Evolutionary conservation across 1,139 yeast species (phyloP).

Genomic region (Arxiozyma slooffiae): DNA sequence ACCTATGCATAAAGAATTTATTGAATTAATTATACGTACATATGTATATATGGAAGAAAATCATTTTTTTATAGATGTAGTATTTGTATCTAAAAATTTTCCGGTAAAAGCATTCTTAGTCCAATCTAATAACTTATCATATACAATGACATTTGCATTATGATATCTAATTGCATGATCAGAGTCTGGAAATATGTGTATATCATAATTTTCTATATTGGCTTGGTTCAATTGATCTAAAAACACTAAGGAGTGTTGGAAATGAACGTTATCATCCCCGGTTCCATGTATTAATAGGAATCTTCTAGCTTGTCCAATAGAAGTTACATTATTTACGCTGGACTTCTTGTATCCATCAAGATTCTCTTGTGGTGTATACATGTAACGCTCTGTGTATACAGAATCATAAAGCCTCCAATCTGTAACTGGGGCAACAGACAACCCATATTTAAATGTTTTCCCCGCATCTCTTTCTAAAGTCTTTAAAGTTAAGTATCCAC

Average conservation of each 20-base stretch:
- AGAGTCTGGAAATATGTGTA: conserved; percentile 69
- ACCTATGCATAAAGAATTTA: neutral
- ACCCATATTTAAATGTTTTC: conserved; percentile 55
- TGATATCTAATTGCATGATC: conserved; percentile 65
- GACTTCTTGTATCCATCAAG: conserved; percentile 46
- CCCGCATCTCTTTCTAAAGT: conserved; percentile 59
- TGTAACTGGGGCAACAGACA: conserved; percentile 75
- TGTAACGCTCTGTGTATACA: conserved; percentile 67
- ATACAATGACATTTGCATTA: conserved; percentile 58
- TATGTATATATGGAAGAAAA: no score
- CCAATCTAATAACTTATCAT: conserved; percentile 56
- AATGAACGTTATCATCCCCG: conserved; percentile 76
- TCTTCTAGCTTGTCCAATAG: conserved; percentile 41
- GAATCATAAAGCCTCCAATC: conserved; percentile 70
- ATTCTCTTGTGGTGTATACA: conserved; percentile 60
- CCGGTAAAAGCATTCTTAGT: conserved; percentile 46
- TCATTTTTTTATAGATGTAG: neutral
- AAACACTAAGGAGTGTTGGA: conserved; percentile 59
- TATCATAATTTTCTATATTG: conserved; percentile 58
- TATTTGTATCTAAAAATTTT: neutral
- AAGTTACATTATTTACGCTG: conserved; percentile 41
- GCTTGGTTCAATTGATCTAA: conserved; percentile 52
- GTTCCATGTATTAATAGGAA: conserved; percentile 70
- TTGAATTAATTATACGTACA: no score
- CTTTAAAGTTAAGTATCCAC: conserved; percentile 68